Evolutionary conservation across 2,329 filamentous ascomycete genomes (phyloP), one percentile per base, ranked within the genome.

Genomic region (Macrophomina pseudophaseolina): DNA sequence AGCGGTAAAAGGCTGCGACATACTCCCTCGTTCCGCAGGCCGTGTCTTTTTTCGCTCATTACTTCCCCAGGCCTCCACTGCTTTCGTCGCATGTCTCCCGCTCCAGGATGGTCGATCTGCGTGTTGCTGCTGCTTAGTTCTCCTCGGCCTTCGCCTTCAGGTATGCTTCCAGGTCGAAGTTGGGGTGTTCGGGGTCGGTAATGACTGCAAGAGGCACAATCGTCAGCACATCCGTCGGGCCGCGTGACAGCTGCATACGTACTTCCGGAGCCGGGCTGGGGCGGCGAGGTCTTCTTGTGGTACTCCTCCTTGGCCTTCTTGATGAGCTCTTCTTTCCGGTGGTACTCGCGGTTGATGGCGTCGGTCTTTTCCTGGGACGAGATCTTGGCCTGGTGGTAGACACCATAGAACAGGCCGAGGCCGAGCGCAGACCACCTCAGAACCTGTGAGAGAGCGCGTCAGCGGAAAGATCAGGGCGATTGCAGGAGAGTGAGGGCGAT

Each of bases 391-490:
- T 99, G 95, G 85, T 97, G 94, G 82, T 90, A 92, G 85, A 97
- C 89, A 80, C 95, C 95, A 85, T 99, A 99, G 84, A 97, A 90
- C 79, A 98, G 84, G 80, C 95, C 95, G 76, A 93, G 86, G 77
- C 90, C 91, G 73, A 99, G 91, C 79, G 94, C 94, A 78, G 93
- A 94, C 87, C 94, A 99, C 83, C 95, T 94, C 81, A 98, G 88
- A 81, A 99, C 94, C 95, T 99, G 81, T 66, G 40, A 35, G 64
- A 69, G 64, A 69, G 68, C 18, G 49, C 33, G 52, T 64, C 59
- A 64, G 66, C 40, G 12, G 23, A 14, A 11, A 44, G 53, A 32
- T 18, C 35, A 51, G 12, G 44, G 35, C 30, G 42, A 18, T 28
- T 30, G 11, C n/a, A 30, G 33, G 33, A n/a, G 52, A 49, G 52